Base-by-base conservation (phyloP, 371 early-diverging fungal genomes). In the Synchytrium microbalum region DNA sequence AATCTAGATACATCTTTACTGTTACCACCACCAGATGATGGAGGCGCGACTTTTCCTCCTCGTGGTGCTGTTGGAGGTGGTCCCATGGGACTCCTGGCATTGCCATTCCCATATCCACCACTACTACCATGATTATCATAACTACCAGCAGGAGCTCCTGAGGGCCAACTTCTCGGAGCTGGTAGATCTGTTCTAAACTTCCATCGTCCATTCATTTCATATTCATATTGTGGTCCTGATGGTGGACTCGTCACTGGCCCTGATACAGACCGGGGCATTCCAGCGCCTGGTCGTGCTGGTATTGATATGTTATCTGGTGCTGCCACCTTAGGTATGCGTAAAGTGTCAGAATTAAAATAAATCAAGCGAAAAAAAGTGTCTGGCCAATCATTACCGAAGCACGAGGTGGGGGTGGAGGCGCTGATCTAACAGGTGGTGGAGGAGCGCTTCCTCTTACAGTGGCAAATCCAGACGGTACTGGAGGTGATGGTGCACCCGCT, bases 171-270 rank as follows among this genome's bases (percentile, higher is more conserved):
- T 24, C 56, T 56, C 56, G 56, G 56, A 13, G 24, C 8, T 29
- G 56, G 56, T 29, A 56, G 24, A 56, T 56, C 56, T 56, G 29
- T 29, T 24, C 24, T 56, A 56, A 56, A 56, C 56, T 56, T 56
- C 24, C 24, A 56, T 29, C 56, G 5, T 56, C 56, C 56, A 26
- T 56, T 29, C 56, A 29, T 56, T 29, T 56, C 56, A 56, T 26
- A 56, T 29, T 56, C 29, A 24, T 56, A 24, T 13, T 5, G 5
- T 24, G 26, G 26, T 13, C 56, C 56, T 56, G 26, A 5, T 13
- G 56, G 29, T 24, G 29, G 29, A 8, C 13, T 5, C 5, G 56
- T 26, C 26, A 56, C 24, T 56, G 56, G 24, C 13, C 29, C 29
- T 24, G 56, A 38, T 19, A 38, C 10, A 10, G 46, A 38, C 19